Base-by-base conservation (phyloP, 768 basidiomycete species). In the Kwoniella heveanensis region DNA sequence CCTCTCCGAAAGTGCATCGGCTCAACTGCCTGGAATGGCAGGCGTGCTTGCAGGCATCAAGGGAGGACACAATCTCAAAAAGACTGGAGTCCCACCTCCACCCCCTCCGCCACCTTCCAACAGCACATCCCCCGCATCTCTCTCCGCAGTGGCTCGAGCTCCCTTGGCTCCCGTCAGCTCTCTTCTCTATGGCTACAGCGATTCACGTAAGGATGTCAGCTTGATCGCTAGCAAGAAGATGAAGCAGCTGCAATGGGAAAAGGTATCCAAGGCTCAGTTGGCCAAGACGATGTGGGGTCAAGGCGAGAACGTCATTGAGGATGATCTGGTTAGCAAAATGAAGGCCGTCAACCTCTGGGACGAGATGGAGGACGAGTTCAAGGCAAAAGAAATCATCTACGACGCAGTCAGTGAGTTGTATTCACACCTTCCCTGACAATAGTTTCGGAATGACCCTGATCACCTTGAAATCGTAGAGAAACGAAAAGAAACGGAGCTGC, bases 211-310 rank as follows among this genome's bases (percentile, higher is more conserved):
- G 80, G 91, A 92, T 73, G 86, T 96, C 75, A 84, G 87, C 2
- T 84, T 92, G 47, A 88, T 90, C 30, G 90, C 94, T 1, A 88
- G 85, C 64, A 90, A 87, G 36, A 92, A 93, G 84, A 92, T 97
- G 90, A 97, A 97, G 78, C 93, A 97, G 77, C 83, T 99, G 59
- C 94, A 97, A 76, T 99, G 95, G 95, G 94, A 97, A 78, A 98
- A 97, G 74, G 84, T 99, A n/a, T 88, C 90, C 24, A 92, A 92
- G 61, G 88, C 90, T 68, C 88, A 90, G 71, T 88, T 92, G 32
- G 83, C 83, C 1, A 89, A 88, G 76, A 98, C 94, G 0, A 82
- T 97, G 15, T 99, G 92, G 90, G 62, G 62, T 39, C 88, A 84
- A 56, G 85, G 58, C 27, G 85, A 39, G 21, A 90, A 91, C 36